Percentiles rank a stretch among this genome's conserved stretches.
Conservation (phyloP, 2,329 filamentous ascomycete genomes). For the Calonectria naviculata region DNA sequence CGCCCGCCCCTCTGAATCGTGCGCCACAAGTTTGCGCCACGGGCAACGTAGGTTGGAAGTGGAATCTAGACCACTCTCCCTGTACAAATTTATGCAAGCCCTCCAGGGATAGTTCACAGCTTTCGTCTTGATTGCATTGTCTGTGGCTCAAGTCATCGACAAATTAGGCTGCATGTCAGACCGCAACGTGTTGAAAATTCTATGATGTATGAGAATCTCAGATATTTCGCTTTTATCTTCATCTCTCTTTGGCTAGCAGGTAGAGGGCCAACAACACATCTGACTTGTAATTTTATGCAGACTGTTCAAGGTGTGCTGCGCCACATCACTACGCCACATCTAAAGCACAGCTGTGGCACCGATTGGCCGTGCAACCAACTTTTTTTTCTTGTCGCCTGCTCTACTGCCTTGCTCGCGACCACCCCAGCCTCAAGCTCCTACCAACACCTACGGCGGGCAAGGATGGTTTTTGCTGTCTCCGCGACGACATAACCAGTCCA, state of each 20-base stretch:
- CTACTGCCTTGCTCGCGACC: constrained; percentile 18
- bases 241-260: too few relatives aligned
- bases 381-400: constrained; percentile 34
- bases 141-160: background rate
- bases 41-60: background rate
- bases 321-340: constrained; percentile 10
- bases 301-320: background rate
- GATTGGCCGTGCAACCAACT: constrained; percentile 35
- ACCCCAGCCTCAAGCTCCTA: constrained; percentile 23
- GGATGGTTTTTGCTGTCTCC: constrained; percentile 22
- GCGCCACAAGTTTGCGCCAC: constrained; percentile 27
- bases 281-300: too few relatives aligned
- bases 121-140: background rate
- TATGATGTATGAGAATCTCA: too few relatives aligned
- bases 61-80: background rate
- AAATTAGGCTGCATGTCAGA: background rate
- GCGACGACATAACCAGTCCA: constrained; percentile 18
- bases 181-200: too few relatives aligned
- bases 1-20: constrained; percentile 11
- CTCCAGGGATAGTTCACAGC: too few relatives aligned
- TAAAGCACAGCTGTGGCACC: constrained; percentile 6
- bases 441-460: constrained; percentile 22
- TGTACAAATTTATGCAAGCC: background rate
- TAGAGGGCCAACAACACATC: too few relatives aligned
- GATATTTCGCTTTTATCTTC: too few relatives aligned